These are phyloP conservation scores for Pythium scleroteichum DNA, from an alignment of 352 stramenopile species.

Conservation along the genomic window DNA sequence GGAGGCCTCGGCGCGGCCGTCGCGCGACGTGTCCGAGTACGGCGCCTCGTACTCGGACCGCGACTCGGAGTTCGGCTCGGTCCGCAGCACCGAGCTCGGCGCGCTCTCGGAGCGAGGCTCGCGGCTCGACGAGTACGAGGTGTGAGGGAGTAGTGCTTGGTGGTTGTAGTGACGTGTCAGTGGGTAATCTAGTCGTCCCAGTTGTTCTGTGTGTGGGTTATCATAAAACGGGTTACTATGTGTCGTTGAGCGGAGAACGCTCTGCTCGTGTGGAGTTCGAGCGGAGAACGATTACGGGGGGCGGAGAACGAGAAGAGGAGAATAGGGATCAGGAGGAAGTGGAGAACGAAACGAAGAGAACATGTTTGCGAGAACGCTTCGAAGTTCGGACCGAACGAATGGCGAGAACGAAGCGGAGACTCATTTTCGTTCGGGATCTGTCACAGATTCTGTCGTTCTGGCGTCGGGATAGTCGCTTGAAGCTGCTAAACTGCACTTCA, in stretches of 20 bases:
- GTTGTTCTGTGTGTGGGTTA: neutral
- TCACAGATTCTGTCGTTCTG: too few species aligned
- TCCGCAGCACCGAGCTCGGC: slow-evolving; percentile 20
- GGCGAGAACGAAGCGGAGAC: neutral
- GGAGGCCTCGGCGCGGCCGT: slow-evolving; percentile 1
- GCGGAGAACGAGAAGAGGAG: neutral
- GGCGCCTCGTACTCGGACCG: slow-evolving; percentile 15
- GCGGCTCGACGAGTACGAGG: slow-evolving; percentile 9
- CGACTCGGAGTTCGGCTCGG: slow-evolving; percentile 16
- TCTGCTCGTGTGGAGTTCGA: too few species aligned
- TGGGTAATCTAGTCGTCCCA: too few species aligned
- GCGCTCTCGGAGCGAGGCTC: slow-evolving; percentile 17
- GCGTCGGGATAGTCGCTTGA: too few species aligned
- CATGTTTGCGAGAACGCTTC: neutral
- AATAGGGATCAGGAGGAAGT: too few species aligned
- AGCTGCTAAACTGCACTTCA: neutral
- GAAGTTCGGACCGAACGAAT: neutral
- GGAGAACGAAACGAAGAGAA: neutral
- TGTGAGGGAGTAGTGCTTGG: too few species aligned
- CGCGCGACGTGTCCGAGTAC: slow-evolving; percentile 7
- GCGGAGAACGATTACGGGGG: too few species aligned
- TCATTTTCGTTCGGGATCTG: neutral
- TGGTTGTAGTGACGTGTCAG: too few species aligned
- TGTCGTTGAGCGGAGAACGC: too few species aligned
- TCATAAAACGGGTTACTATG: too few species aligned